Evolutionary conservation across 2,329 filamentous ascomycete genomes (phyloP).

Genomic region (Botrytis fragariae): DNA sequence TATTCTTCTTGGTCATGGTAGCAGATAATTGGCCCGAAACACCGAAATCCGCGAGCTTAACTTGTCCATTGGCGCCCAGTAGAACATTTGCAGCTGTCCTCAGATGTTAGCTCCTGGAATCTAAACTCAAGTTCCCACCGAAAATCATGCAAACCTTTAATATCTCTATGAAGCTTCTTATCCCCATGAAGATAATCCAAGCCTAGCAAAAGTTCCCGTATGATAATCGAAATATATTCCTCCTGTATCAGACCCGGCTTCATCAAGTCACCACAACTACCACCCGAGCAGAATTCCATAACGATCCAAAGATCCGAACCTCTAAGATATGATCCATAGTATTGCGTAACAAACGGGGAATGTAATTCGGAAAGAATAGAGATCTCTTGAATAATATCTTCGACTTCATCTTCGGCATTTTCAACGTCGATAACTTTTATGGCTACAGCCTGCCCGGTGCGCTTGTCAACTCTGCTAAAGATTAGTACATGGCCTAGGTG

Average conservation of each 20-base stretch:
- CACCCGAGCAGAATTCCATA: slow-evolving; percentile 98
- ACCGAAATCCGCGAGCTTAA: slow-evolving; percentile 95
- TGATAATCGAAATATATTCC: slow-evolving; percentile 95
- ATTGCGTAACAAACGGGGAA: slow-evolving; percentile 95
- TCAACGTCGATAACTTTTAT: slow-evolving; percentile 99
- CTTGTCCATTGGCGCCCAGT: slow-evolving; percentile 84
- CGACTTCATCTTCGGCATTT: slow-evolving; percentile 97
- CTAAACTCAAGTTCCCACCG: neutral
- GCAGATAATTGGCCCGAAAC: slow-evolving; percentile 94
- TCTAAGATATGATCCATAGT: slow-evolving; percentile 95
- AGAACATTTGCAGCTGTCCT: slow-evolving; percentile 85
- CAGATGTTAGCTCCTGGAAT: slow-evolving; percentile 16
- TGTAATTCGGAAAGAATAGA: slow-evolving; percentile 94
- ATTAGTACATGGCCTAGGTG: slow-evolving; percentile 23
- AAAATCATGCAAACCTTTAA: slow-evolving; percentile 66
- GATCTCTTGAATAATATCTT: slow-evolving; percentile 99
- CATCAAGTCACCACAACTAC: slow-evolving; percentile 93
- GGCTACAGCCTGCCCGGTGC: slow-evolving; percentile 87
- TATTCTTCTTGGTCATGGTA: slow-evolving; percentile 99
- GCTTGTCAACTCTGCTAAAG: slow-evolving; percentile 74
- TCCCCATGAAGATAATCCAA: slow-evolving; percentile 91
- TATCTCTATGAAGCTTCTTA: slow-evolving; percentile 93
- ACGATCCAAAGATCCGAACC: slow-evolving; percentile 98
- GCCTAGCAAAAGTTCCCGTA: slow-evolving; percentile 83
- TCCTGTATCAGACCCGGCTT: slow-evolving; percentile 89